These are phyloP conservation scores for Flaveria sonorensis DNA, from an alignment of 129 eudicot species.

Conservation along the genomic window DNA sequence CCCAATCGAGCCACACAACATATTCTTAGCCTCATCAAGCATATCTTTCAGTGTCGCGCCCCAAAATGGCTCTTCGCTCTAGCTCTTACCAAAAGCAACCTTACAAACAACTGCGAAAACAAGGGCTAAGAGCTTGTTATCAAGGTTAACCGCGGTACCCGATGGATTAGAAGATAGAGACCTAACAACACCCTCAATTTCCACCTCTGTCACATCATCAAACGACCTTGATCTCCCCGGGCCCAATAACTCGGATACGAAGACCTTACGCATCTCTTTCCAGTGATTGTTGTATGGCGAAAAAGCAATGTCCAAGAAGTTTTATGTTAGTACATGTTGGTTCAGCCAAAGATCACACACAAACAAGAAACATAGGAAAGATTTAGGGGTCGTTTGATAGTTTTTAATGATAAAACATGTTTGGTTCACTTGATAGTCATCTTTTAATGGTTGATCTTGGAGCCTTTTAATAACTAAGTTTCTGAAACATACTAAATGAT, in stretches of 20 bases:
- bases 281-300: slow-evolving; percentile 39
- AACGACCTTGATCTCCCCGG: slow-evolving; percentile 15
- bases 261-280: slow-evolving; percentile 37
- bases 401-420: too few relatives aligned
- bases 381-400: too few relatives aligned
- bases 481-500: too few relatives aligned
- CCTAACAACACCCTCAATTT: not conserved
- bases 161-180: not conserved
- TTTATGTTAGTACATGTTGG: not conserved
- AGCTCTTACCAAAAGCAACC: slow-evolving; percentile 21
- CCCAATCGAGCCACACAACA: slow-evolving; percentile 4
- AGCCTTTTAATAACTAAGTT: too few relatives aligned
- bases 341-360: too few relatives aligned
- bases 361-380: too few relatives aligned
- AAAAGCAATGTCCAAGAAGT: slow-evolving; percentile 26
- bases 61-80: not conserved
- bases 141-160: not conserved
- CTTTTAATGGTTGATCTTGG: too few relatives aligned
- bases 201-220: not conserved
- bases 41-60: slow-evolving; percentile 16
- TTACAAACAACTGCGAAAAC: not conserved
- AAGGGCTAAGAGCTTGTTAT: not conserved
- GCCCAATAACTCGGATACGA: slow-evolving; percentile 25
- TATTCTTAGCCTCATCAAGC: not conserved
- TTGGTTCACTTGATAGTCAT: too few relatives aligned